Base-by-base conservation (phyloP, 805 yeast species). In the Yueomyces sinensis region DNA sequence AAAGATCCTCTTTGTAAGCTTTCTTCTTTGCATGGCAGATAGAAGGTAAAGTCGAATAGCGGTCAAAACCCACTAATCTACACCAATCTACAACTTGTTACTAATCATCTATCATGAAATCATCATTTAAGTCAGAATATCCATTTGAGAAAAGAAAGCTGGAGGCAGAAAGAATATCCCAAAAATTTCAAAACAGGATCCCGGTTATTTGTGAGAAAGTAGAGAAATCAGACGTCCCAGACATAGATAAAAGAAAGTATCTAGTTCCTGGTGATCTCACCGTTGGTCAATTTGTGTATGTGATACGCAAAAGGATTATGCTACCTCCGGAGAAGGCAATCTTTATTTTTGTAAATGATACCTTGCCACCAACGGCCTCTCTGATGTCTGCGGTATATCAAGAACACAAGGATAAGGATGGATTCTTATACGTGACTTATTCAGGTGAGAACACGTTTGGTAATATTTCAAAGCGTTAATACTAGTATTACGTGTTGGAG, bases 371-470 rank as follows among this genome's bases (percentile, higher is more conserved):
- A 32, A 91, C 98, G 3, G 96, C 97, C 16, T 94, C 97, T 14
- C 71, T 91, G 46, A 84, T 91, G 91, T 80, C 94, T 49, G 72
- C 91, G 17, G 81, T 91, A 43, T 91, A 91, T 55, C 94, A 87
- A 51, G 96, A 91, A 59, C 95, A 91, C 62, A 86, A 86, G 63
- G 98, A 91, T 56, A 89, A 89, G 54, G 98, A 91, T 58, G 98
- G 98, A 27, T 91, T 91, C 61, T 73, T 91, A 53, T 91, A 91
- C 62, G 89, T 91, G 44, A 74, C 94, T 43, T 89, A 89, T 64
- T 82, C 95, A 5, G 97, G 98, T 32, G 98, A 91, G 62, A 91
- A 91, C 63, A 91, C 98, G 5, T 91, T 91, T 65, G 98, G 98
- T 14, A 29, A 27, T 29, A 24, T 4, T 11, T 20, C n/a, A n/a